phyloP scores from a whole-genome alignment of 768 basidiomycete species.

The Termitomyces sp. region DNA sequence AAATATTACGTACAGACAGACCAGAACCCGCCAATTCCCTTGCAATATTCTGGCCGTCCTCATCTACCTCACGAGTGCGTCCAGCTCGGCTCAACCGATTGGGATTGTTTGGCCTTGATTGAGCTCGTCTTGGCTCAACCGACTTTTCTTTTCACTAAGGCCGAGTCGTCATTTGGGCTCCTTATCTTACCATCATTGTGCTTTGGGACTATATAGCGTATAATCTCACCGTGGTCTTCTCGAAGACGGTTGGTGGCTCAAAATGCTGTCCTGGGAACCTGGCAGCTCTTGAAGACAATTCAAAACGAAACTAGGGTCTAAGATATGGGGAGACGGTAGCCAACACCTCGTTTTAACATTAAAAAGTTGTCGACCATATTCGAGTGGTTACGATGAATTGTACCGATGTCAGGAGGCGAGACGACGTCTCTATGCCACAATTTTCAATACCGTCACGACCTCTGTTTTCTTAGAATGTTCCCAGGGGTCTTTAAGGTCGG shows the following conservation, averaged over 20 bases:
- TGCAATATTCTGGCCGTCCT: not conserved
- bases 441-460: too few species aligned
- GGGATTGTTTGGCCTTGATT: too few species aligned
- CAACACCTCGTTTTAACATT: too few species aligned
- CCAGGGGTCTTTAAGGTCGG: not conserved
- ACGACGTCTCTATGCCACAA: not conserved
- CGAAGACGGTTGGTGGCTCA: not conserved
- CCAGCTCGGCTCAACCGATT: too few species aligned
- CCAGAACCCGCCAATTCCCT: not conserved
- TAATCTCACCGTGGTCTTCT: not conserved
- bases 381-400: not conserved
- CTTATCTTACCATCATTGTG: not conserved
- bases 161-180: not conserved
- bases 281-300: not conserved
- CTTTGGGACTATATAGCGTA: not conserved
- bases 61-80: conserved; percentile 1
- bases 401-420: not conserved
- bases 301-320: too few species aligned
- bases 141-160: too few species aligned
- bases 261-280: not conserved
- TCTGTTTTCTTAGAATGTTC: not conserved
- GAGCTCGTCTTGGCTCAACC: too few species aligned
- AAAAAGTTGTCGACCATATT: too few species aligned
- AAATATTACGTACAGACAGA: not conserved
- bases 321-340: too few species aligned